Evolutionary conservation across 257 asterid species (phyloP), one percentile per base, ranked within the genome.

Genomic region (Solanum phureja): DNA sequence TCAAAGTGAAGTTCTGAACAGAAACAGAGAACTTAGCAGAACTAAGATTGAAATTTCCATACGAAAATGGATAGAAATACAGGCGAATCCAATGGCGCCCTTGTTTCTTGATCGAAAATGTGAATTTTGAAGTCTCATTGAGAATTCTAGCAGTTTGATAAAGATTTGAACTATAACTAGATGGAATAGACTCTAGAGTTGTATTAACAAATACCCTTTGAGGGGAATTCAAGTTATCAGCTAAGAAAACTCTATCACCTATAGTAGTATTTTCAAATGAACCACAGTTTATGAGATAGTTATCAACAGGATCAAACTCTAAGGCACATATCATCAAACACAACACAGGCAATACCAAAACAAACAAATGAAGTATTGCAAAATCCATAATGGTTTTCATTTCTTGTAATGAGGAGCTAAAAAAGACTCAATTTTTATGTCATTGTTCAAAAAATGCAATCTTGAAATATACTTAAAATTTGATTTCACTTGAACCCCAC

Each of bases 1-100:
- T 16, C 56, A 92, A 83, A 60, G 92, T 92, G 35, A 89, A 89
- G 73, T 77, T 38, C 31, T 90, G 91, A 60, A 91, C 83, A 62
- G 86, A 90, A 83, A 90, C 91, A 77, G 92, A 87, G 86, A 92
- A 92, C 72, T 49, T 89, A 37, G 92, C 86, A n/a, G 84, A 34
- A 35, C 87, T 90, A 3, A 88, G 89, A 49, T 90, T 89, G 85
- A 83, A 62, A 3, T 40, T 24, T 9, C 49, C 88, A 77, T 68
- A 29, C 6, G 76, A n/a, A 35, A 90, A 92, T 4, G 91, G 92
- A 73, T 79, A 90, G 82, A 92, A 88, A 92, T 90, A 40, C 8
- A 92, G 77, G 24, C 93, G 91, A 84, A 92, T 86, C 90, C 88
- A 90, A 87, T 89, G 90, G 33, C 91, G 58, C 1, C 92, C 93